A percentile compares a stretch with the other conserved stretches of the same genome.
Evolutionary conservation across 2,329 filamentous ascomycete species (phyloP).

Genomic region (Chaetomium olivaceum): DNA sequence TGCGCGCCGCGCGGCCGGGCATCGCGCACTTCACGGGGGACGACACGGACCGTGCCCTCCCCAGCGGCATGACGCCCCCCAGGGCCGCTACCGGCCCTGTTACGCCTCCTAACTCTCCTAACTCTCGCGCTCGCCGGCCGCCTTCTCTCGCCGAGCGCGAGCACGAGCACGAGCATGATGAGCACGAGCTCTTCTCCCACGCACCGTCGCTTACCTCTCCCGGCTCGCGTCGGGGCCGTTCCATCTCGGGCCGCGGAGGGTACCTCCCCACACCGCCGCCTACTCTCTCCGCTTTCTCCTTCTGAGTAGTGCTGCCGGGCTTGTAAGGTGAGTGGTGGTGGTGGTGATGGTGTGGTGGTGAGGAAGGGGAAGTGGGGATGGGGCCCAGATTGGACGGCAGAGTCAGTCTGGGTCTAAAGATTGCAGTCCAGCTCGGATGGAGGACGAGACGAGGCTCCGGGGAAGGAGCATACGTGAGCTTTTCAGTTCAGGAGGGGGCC

Average conservation of each 20-base stretch:
- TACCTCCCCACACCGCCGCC: too few species aligned
- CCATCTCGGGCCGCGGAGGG: not conserved
- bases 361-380: not conserved
- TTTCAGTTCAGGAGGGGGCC: not conserved
- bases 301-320: constrained; percentile 20
- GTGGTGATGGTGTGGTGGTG: not conserved
- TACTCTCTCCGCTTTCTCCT: not conserved
- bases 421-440: not conserved
- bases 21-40: not conserved
- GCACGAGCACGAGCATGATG: too few species aligned
- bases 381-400: not conserved
- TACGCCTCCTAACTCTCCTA: not conserved
- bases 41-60: too few species aligned
- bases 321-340: constrained; percentile 6
- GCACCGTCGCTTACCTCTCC: too few species aligned
- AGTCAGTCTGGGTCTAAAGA: not conserved
- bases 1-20: not conserved
- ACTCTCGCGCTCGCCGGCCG: too few species aligned
- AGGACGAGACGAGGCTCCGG: not conserved
- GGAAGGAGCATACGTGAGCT: not conserved
- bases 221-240: not conserved
- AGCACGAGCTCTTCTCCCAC: too few species aligned
- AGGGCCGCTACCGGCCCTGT: not conserved
- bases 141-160: not conserved
- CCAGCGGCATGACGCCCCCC: not conserved